Evolutionary conservation across 2,329 filamentous ascomycete species (phyloP), one percentile per base, ranked within the genome.

Genomic region (Xylariaceae sp.): DNA sequence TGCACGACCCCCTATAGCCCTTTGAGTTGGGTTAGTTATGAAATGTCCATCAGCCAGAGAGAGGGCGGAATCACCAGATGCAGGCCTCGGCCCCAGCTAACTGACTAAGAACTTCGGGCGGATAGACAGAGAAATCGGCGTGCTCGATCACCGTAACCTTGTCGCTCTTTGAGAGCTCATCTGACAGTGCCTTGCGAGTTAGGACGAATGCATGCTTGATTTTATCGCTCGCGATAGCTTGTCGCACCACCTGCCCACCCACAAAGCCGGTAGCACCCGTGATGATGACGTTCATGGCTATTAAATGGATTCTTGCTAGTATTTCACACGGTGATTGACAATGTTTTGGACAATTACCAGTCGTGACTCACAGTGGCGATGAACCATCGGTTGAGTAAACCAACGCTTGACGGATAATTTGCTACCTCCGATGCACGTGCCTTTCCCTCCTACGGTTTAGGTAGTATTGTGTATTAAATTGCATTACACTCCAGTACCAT

Each of bases 1-100:
- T 71, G 36, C 81, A 75, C 66, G 65, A 35, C 70, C 71, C 29
- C 75, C 73, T 50, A 77, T 71, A 9, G 72, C 69, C 75, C 74
- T 78, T 45, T 37, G 30, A 23, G 10, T 10, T 42, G 33, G 30
- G 23, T 39, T 27, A 44, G 49, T 40, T 6, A 27, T 20, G 9
- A 23, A 20, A 37, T 4, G 9, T 21, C 5, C 13, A 20, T 18
- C 6, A 4, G 21, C 16, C 30, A 13, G n/a, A 6, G 5, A 5
- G 35, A 21, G 15, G 3, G 29, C n/a, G 13, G 24, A 77, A 76
- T 32, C 80, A 86, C 86, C 86, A 89, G 21, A 89, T 77, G 62
- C 83, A 86, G 1, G 80, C 85, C 37, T 83, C 77, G 0, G 83
- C 83, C 13, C 82, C 85, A 3, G 30, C 21, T 10, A 67, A 53